A percentile compares a stretch with the other conserved stretches of the same genome.
Evolutionary conservation across 805 yeast species (phyloP).

Genomic region (Cyberlindnera misumaiensis): DNA sequence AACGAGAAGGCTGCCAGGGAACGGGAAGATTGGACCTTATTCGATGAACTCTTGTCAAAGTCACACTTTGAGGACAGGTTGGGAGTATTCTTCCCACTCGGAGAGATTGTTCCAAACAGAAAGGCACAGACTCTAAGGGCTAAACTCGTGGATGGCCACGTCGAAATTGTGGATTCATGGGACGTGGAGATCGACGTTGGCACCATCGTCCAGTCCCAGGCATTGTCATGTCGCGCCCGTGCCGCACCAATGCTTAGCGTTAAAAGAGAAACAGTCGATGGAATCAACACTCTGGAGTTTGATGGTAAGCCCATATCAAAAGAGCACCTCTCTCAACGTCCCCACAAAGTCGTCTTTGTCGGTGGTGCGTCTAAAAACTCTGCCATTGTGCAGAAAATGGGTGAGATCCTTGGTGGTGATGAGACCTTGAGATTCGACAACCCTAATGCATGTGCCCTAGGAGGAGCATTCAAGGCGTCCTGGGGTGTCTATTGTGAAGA

Average conservation of each 20-base stretch:
- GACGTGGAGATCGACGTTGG: slow-evolving; percentile 58
- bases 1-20: slow-evolving; percentile 36
- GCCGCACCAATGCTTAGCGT: slow-evolving; percentile 66
- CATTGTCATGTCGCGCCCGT: slow-evolving; percentile 75
- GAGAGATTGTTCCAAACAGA: slow-evolving; percentile 88
- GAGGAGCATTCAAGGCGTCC: slow-evolving; percentile 81
- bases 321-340: slow-evolving; percentile 33
- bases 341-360: slow-evolving; percentile 69
- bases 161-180: slow-evolving; percentile 34
- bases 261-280: slow-evolving; percentile 3
- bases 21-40: slow-evolving; percentile 49
- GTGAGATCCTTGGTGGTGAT: slow-evolving; percentile 69
- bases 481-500: slow-evolving; percentile 43
- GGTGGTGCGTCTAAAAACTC: slow-evolving; percentile 81
- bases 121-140: slow-evolving; percentile 55
- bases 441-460: slow-evolving; percentile 87
- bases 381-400: slow-evolving; percentile 62
- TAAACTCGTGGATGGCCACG: slow-evolving; percentile 26
- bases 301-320: slow-evolving; percentile 25
- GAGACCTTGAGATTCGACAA: slow-evolving; percentile 53
- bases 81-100: slow-evolving; percentile 80
- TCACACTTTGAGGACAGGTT: slow-evolving; percentile 35
- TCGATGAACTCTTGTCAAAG: slow-evolving; percentile 45
- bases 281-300: slow-evolving; percentile 21
- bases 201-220: slow-evolving; percentile 81